phyloP scores from a whole-genome alignment of 805 yeast genomes.

The Wickerhamiella allomyrinae region DNA sequence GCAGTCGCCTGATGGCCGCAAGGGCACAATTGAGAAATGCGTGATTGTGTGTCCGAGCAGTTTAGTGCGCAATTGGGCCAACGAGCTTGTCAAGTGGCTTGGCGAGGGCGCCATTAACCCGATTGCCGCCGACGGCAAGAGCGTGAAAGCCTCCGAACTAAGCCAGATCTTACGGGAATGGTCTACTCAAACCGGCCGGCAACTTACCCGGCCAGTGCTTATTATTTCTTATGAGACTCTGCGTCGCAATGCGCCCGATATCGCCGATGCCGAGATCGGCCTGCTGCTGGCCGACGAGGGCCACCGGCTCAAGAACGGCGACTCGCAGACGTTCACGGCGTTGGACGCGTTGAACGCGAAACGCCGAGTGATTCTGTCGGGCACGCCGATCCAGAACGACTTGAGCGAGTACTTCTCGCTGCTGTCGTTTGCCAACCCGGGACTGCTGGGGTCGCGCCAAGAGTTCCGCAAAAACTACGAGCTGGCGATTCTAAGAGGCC shows the following conservation, averaged over 20 bases:
- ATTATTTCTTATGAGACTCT: conserved; percentile 91
- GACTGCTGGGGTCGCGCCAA: conserved; percentile 65
- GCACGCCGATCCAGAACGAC: conserved; percentile 95
- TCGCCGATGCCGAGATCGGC: conserved; percentile 71
- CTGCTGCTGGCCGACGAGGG: conserved; percentile 78
- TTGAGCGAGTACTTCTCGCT: conserved; percentile 85
- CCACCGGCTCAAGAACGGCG: conserved; percentile 74
- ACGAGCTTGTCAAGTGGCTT: conserved; percentile 86
- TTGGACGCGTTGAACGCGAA: conserved; percentile 70
- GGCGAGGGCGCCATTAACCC: conserved; percentile 86
- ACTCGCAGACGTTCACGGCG: conserved; percentile 79
- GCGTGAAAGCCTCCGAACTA: conserved; percentile 52
- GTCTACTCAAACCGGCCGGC: conserved; percentile 79
- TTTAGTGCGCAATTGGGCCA: conserved; percentile 91
- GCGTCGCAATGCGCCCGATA: conserved; percentile 64
- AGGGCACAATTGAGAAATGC: conserved; percentile 71
- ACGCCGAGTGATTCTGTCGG: conserved; percentile 82
- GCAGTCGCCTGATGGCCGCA: conserved; percentile 77
- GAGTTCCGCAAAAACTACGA: conserved; percentile 84
- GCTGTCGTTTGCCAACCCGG: conserved; percentile 87
- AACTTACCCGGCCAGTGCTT: conserved; percentile 81
- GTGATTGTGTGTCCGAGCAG: conserved; percentile 93
- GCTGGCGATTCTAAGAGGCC: conserved; percentile 59
- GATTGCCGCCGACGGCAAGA: conserved; percentile 81
- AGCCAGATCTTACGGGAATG: conserved; percentile 58